Percentiles rank a stretch among this genome's conserved stretches.
These are phyloP conservation scores for Marsdenia floribunda DNA, from an alignment of 257 asterid genomes.

Conservation along the genomic window DNA sequence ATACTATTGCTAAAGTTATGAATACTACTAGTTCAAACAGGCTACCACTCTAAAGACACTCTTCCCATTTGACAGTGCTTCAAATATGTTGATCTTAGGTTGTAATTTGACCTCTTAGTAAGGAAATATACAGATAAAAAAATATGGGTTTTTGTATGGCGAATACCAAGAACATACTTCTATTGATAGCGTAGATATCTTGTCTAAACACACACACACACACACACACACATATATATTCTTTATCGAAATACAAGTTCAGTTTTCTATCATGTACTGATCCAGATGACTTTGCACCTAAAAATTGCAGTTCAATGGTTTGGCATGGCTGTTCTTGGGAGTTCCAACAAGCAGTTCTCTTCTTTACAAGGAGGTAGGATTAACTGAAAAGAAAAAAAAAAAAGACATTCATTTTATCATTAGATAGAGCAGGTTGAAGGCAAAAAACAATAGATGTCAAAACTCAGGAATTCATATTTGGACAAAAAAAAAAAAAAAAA, in stretches of 20 bases:
- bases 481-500: no score
- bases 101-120: neutral
- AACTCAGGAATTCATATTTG: neutral
- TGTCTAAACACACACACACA: no score
- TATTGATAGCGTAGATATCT: no score
- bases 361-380: slow-evolving; percentile 85
- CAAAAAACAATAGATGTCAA: no score
- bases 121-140: no score
- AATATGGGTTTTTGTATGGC: no score
- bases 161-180: no score
- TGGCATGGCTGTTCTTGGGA: slow-evolving; percentile 98
- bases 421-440: no score
- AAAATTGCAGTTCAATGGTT: slow-evolving; percentile 73
- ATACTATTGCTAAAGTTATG: neutral
- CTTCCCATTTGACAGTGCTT: no score
- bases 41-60: no score
- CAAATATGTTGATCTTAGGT: neutral
- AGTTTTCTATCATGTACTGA: neutral
- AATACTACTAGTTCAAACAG: neutral
- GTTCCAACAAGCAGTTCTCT: slow-evolving; percentile 96
- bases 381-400: neutral
- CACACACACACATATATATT: no score
- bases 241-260: neutral
- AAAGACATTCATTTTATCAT: neutral
- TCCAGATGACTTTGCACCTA: neutral